Evolutionary conservation across 1,284 basidiomycete genomes (phyloP).

Genomic region (Meripilus lineatus): DNA sequence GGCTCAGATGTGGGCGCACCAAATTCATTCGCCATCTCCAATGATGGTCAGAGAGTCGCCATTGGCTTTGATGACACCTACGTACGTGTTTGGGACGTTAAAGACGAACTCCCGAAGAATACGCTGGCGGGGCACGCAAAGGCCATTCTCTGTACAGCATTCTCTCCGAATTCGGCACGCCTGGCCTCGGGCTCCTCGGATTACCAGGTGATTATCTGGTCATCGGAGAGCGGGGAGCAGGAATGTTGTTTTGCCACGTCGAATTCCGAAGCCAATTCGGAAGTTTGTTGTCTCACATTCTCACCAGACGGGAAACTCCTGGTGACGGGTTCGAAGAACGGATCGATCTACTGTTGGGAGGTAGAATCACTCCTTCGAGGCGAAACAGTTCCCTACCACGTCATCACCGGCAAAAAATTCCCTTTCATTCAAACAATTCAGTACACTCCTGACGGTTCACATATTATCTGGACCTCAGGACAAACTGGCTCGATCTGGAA

Average conservation of each 20-base stretch:
- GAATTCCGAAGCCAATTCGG: too few relatives aligned
- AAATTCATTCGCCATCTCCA: constrained; percentile 3
- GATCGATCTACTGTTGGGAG: constrained; percentile 20
- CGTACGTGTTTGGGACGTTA: constrained; percentile 10
- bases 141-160: constrained; percentile 14
- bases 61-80: constrained; percentile 8
- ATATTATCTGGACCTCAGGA: neutral
- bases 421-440: constrained; percentile 1
- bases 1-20: neutral
- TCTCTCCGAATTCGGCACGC: constrained; percentile 18
- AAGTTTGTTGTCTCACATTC: constrained; percentile 17
- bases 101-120: constrained; percentile 1
- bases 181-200: constrained; percentile 18
- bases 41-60: constrained; percentile 2
- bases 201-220: constrained; percentile 17
- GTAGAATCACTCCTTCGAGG: constrained; percentile 9
- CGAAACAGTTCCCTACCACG: neutral
- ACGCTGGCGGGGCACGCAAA: constrained; percentile 13
- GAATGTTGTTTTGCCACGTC: too few relatives aligned
- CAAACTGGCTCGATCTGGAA: constrained; percentile 17
- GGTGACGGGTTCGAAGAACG: constrained; percentile 20
- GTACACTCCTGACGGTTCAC: neutral
- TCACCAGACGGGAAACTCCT: constrained; percentile 19
- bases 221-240: constrained; percentile 10
- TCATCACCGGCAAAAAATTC: neutral